Evolutionary conservation across 2,329 filamentous ascomycete species (phyloP).

Genomic region (Anthostomella pinea): DNA sequence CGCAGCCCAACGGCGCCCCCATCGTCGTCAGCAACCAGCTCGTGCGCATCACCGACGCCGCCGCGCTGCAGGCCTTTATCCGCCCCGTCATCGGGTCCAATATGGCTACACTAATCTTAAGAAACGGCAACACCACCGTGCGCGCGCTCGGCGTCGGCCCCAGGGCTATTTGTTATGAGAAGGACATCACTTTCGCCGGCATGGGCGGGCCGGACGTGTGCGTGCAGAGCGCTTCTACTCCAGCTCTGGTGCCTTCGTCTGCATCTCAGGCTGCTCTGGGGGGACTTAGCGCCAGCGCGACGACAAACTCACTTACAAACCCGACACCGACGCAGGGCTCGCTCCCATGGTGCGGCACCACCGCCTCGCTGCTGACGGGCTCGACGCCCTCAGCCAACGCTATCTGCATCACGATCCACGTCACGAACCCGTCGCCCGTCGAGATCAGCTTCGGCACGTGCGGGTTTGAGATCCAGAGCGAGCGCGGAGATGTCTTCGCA

Average conservation of each 20-base stretch:
- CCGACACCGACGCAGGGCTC: too few relatives aligned
- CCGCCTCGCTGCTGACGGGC: too few relatives aligned
- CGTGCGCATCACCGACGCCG: conserved; percentile 20
- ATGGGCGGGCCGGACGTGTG: conserved; percentile 20
- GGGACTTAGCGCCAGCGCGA: background rate
- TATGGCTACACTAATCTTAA: conserved; percentile 15
- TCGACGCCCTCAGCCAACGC: too few relatives aligned
- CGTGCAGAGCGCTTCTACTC: too few relatives aligned
- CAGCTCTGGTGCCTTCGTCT: too few relatives aligned
- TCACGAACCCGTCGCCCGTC: conserved; percentile 25
- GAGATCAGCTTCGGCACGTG: conserved; percentile 27
- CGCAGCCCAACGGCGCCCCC: conserved; percentile 14
- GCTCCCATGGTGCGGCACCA: background rate
- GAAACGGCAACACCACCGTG: conserved; percentile 21
- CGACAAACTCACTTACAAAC: too few relatives aligned
- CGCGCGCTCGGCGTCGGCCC: conserved; percentile 19
- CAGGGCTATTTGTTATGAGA: conserved; percentile 20
- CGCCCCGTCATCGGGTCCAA: conserved; percentile 12
- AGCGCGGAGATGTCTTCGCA: conserved; percentile 14
- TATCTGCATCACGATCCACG: conserved; percentile 10
- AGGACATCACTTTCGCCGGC: conserved; percentile 18
- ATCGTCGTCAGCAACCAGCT: conserved; percentile 20
- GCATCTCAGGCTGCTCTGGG: too few relatives aligned
- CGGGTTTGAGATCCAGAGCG: conserved; percentile 23
- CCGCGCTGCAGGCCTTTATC: conserved; percentile 23